Evolutionary conservation across 192 early-diverging fungal species (phyloP).

Genomic region (Glomus cerebriforme): DNA sequence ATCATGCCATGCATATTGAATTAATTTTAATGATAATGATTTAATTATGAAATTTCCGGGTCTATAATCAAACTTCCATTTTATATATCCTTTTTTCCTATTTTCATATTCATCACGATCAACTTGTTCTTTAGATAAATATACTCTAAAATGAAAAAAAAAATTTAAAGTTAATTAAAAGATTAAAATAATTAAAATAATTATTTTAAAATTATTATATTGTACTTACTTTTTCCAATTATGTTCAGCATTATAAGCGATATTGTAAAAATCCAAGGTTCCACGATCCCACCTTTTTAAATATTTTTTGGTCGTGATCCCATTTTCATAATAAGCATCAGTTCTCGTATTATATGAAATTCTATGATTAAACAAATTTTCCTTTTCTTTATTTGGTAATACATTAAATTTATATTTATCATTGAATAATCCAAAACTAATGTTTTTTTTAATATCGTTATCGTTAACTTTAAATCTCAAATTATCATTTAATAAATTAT

Average conservation of each 20-base stretch:
- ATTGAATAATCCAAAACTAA: background rate
- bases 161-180: no score
- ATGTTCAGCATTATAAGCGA: background rate
- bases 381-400: background rate
- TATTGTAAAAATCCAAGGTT: background rate
- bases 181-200: no score
- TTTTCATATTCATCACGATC: no score
- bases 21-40: background rate
- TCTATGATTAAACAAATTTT: background rate
- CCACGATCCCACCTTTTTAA: slow-evolving; percentile 3
- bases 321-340: slow-evolving; percentile 11
- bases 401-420: background rate
- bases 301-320: background rate
- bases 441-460: background rate
- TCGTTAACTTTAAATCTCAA: no score
- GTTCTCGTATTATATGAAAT: slow-evolving; percentile 5
- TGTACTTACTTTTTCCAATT: background rate
- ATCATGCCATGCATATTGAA: background rate
- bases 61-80: slow-evolving; percentile 11
- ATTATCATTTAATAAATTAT: background rate
- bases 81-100: background rate
- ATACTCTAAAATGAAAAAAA: no score
- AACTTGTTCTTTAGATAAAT: no score
- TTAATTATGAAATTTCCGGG: background rate
- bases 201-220: no score